Conservation (phyloP, 2,329 filamentous ascomycete species). For the Colletotrichum shisoi region DNA sequence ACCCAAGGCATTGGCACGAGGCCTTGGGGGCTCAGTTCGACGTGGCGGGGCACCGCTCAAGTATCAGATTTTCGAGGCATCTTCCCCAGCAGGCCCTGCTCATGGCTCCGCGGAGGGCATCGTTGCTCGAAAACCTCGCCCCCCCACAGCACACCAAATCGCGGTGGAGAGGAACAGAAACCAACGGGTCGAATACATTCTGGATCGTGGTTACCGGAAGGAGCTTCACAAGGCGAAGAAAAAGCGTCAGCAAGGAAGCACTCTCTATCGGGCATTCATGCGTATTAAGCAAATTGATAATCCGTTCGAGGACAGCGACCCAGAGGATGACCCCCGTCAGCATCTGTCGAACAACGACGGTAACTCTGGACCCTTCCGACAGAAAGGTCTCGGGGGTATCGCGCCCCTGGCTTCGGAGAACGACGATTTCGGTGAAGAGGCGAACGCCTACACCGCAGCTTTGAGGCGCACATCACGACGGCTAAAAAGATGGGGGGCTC, state of each 20-base stretch:
- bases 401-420: conserved; percentile 67
- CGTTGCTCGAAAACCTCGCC: conserved; percentile 71
- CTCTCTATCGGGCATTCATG: conserved; percentile 71
- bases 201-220: conserved; percentile 75
- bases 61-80: conserved; percentile 67
- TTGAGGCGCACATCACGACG: conserved; percentile 70
- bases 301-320: conserved; percentile 69
- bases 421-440: conserved; percentile 81
- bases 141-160: conserved; percentile 81
- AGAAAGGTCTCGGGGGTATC: conserved; percentile 69
- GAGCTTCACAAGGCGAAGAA: conserved; percentile 71
- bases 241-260: conserved; percentile 68
- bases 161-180: conserved; percentile 81
- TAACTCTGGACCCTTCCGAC: conserved; percentile 56
- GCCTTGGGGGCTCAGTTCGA: conserved; percentile 46
- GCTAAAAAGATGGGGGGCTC: conserved; percentile 73
- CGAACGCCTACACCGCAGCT: conserved; percentile 70
- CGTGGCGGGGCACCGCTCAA: conserved; percentile 60
- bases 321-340: conserved; percentile 57
- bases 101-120: conserved; percentile 63
- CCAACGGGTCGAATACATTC: conserved; percentile 81
- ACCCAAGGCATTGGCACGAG: conserved; percentile 46
- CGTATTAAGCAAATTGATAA: conserved; percentile 66
- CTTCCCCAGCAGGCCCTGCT: conserved; percentile 64
- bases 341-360: conserved; percentile 45